A percentile compares a stretch with the other conserved stretches of the same genome.
Evolutionary conservation across 2,329 filamentous ascomycete species (phyloP).

Genomic region (Cytospora chrysosperma): DNA sequence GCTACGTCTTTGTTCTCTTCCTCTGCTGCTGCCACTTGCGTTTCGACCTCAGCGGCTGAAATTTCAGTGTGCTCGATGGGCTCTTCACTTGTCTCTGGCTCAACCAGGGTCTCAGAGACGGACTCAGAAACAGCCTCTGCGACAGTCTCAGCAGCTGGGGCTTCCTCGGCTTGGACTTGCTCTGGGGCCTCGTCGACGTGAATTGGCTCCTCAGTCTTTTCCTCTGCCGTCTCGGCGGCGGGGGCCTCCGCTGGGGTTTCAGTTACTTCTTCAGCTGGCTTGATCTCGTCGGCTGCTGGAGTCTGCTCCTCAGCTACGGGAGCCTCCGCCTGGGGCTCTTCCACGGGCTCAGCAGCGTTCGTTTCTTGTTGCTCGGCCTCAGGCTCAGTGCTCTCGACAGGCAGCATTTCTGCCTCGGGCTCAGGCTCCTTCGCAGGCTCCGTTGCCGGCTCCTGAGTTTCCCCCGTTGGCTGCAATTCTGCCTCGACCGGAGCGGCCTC

Average conservation of each 20-base stretch:
- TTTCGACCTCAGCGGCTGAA: constrained; percentile 3
- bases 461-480: not conserved
- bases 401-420: not conserved
- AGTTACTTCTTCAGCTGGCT: not conserved
- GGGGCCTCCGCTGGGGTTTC: not conserved
- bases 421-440: not conserved
- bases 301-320: not conserved
- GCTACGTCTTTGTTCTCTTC: not conserved
- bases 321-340: not conserved
- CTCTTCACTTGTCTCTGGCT: not conserved
- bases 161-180: too few relatives aligned
- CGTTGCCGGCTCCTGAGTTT: not conserved
- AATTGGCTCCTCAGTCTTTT: not conserved
- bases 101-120: not conserved
- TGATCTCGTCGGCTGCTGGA: not conserved
- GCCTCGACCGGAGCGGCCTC: not conserved
- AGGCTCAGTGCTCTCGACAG: not conserved
- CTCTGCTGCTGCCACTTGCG: constrained; percentile 1
- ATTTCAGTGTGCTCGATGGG: not conserved
- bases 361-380: not conserved
- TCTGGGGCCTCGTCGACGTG: not conserved
- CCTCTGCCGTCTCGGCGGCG: not conserved
- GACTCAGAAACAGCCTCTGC: not conserved
- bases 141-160: not conserved
- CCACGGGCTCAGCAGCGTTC: not conserved